phyloP scores from a whole-genome alignment of 352 stramenopile species.

The Pythium aquatile region DNA sequence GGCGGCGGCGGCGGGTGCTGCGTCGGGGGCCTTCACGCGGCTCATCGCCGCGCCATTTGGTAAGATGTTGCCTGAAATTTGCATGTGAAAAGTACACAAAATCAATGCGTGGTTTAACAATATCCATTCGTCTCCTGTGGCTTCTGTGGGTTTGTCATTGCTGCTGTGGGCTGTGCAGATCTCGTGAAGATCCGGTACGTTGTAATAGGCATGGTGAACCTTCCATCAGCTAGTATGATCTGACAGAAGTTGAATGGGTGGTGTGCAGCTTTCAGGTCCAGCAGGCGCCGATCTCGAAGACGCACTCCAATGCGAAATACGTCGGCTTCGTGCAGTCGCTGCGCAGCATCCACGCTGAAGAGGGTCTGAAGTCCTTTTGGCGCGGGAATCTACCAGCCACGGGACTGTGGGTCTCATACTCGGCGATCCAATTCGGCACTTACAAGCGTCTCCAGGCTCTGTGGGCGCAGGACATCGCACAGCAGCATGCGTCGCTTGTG shows the following conservation, averaged over 20 bases:
- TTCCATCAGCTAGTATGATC: not conserved
- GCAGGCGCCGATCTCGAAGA: conserved; percentile 39
- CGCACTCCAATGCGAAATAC: conserved; percentile 41
- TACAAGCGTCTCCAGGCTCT: conserved; percentile 51
- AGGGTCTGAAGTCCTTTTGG: conserved; percentile 82
- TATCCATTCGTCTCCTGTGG: not conserved
- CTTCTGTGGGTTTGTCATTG: not conserved
- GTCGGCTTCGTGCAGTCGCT: conserved; percentile 52
- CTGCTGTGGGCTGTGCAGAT: conserved; percentile 28
- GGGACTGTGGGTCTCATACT: conserved; percentile 82
- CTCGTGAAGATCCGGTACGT: conserved; percentile 72
- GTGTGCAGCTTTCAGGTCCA: conserved; percentile 71
- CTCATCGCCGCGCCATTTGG: conserved; percentile 68
- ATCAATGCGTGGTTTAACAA: conserved; percentile 11
- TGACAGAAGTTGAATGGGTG: not conserved
- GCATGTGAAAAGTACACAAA: conserved; percentile 9
- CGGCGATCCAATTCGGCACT: conserved; percentile 67
- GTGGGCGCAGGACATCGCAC: conserved; percentile 31
- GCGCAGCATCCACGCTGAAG: conserved; percentile 69
- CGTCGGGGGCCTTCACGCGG: conserved; percentile 64
- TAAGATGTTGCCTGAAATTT: conserved; percentile 16
- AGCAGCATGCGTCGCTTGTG: conserved; percentile 32
- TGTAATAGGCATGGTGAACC: not conserved
- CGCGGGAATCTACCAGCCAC: conserved; percentile 77
- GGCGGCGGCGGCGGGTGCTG: conserved; percentile 54